These are phyloP conservation scores for Boechera stricta DNA, from an alignment of 345 rosid species.

Conservation along the genomic window DNA sequence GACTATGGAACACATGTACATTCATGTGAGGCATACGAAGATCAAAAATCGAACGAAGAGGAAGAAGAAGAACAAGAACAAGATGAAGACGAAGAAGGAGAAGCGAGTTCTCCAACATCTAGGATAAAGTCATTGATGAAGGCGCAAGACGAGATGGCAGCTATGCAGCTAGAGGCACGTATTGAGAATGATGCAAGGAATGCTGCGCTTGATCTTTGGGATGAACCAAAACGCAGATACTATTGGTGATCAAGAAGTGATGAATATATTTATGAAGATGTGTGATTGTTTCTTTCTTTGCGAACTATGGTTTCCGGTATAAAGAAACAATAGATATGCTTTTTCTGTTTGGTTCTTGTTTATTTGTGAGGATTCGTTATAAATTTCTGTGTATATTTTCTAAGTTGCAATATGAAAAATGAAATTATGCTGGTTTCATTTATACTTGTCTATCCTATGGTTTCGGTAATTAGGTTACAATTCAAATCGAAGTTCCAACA, in stretches of 20 bases:
- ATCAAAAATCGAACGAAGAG: background rate
- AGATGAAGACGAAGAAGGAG: background rate
- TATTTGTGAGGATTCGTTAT: no score
- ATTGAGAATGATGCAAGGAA: conserved; percentile 4
- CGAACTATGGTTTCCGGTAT: background rate
- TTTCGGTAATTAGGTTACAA: no score
- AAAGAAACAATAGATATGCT: background rate
- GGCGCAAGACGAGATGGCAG: background rate
- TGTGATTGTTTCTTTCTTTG: background rate
- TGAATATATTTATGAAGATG: background rate
- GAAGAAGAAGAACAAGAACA: background rate
- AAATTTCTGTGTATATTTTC: no score
- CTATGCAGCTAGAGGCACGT: background rate
- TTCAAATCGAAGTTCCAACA: no score
- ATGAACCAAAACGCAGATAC: conserved; percentile 2
- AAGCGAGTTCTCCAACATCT: conserved; percentile 8
- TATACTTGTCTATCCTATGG: no score
- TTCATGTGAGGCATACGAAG: conserved; percentile 3
- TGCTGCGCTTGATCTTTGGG: conserved; percentile 8
- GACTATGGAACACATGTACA: conserved; percentile 14
- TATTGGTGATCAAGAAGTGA: background rate
- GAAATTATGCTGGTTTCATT: no score
- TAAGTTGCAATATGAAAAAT: no score
- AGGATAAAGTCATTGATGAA: conserved; percentile 7
- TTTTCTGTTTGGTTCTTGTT: background rate